phyloP scores from a whole-genome alignment of 177 flowering plant species.

The Vitis hybrid region DNA sequence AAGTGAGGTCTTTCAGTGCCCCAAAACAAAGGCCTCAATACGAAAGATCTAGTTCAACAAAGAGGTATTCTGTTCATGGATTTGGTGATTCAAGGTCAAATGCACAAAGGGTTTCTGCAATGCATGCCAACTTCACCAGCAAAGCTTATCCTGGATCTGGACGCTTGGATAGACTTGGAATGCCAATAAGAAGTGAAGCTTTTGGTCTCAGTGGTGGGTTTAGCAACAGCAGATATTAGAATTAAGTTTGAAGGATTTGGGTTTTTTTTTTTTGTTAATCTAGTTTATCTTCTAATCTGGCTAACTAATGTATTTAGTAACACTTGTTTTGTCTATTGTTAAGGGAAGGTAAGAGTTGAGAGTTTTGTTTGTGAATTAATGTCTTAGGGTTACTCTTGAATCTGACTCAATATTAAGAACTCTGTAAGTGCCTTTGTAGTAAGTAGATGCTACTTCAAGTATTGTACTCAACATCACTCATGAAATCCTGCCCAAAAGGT shows the following conservation, averaged over 20 bases:
- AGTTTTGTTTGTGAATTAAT: not conserved
- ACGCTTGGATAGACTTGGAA: slow-evolving; percentile 70
- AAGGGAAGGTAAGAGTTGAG: not conserved
- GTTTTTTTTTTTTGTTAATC: not conserved
- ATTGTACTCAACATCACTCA: too few relatives aligned
- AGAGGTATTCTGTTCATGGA: slow-evolving; percentile 46
- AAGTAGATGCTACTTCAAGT: too few relatives aligned
- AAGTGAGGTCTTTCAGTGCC: slow-evolving; percentile 76
- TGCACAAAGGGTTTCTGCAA: slow-evolving; percentile 36
- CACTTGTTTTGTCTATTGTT: not conserved
- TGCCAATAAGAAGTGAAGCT: slow-evolving; percentile 45
- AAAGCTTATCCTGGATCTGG: slow-evolving; percentile 80
- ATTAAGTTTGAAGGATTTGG: not conserved
- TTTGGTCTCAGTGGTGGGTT: slow-evolving; percentile 15
- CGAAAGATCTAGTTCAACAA: slow-evolving; percentile 64
- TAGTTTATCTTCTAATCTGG: slow-evolving; percentile 9
- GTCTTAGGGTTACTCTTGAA: not conserved
- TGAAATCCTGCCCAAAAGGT: too few relatives aligned
- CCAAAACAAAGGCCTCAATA: slow-evolving; percentile 76
- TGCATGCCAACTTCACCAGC: slow-evolving; percentile 54
- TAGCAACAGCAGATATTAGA: slow-evolving; percentile 21
- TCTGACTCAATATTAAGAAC: not conserved
- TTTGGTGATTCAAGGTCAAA: slow-evolving; percentile 40
- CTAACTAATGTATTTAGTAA: slow-evolving; percentile 15
- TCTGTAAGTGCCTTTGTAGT: too few relatives aligned